A percentile compares a stretch with the other conserved stretches of the same genome.
These are phyloP conservation scores for Venturiaceae sp. DNA, from an alignment of 2,329 filamentous ascomycete genomes.

Conservation along the genomic window DNA sequence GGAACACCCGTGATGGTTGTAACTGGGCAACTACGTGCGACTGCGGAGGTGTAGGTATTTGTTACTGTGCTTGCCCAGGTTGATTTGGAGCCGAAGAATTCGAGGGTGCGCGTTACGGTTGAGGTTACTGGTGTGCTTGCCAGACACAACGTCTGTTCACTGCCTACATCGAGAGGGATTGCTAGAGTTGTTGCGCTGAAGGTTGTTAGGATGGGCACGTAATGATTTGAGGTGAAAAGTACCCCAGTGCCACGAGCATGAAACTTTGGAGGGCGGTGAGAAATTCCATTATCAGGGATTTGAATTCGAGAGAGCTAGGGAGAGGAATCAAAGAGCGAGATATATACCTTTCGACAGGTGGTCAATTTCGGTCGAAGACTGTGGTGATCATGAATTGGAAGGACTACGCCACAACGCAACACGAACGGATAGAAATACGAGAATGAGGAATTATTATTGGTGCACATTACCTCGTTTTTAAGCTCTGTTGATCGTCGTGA, in stretches of 20 bases:
- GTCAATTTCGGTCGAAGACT: not conserved
- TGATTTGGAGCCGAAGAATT: not conserved
- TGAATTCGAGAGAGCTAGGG: no score
- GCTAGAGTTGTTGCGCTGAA: not conserved
- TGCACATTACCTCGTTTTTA: not conserved
- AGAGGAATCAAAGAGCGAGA: no score
- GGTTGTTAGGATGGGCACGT: not conserved
- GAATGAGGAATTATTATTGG: not conserved
- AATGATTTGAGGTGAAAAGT: not conserved
- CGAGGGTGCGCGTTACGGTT: not conserved
- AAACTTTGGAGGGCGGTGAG: not conserved
- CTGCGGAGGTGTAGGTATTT: not conserved
- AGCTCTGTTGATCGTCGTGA: not conserved
- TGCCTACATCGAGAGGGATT: not conserved
- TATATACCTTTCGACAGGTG: no score
- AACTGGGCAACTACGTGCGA: not conserved
- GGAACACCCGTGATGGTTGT: not conserved
- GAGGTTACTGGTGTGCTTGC: not conserved
- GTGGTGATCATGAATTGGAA: not conserved
- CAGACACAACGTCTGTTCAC: not conserved
- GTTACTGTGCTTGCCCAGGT: not conserved
- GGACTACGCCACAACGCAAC: not conserved
- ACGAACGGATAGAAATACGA: not conserved
- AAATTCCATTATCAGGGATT: not conserved
- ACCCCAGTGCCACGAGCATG: not conserved